A percentile compares a stretch with the other conserved stretches of the same genome.
Conservation (phyloP, 2,329 filamentous ascomycete species). For the Colletotrichum eremochloae region DNA sequence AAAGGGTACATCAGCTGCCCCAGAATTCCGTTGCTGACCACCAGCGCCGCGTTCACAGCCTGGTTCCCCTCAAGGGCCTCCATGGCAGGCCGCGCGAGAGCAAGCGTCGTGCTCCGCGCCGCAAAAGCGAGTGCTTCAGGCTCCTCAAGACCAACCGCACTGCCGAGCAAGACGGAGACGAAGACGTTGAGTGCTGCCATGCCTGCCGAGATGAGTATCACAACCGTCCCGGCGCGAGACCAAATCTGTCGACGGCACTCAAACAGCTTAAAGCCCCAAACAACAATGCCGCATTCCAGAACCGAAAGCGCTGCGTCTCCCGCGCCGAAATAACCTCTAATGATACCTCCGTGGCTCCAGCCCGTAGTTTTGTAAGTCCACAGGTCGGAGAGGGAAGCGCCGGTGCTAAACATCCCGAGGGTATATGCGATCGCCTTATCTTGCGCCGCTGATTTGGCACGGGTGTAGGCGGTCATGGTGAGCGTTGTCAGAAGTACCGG, state of each 20-base stretch:
- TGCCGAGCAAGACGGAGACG: slow-evolving; percentile 55
- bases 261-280: slow-evolving; percentile 67
- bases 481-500: slow-evolving; percentile 63
- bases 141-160: slow-evolving; percentile 52
- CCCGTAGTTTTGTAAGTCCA: slow-evolving; percentile 48
- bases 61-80: slow-evolving; percentile 59
- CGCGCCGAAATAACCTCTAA: slow-evolving; percentile 55
- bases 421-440: slow-evolving; percentile 49
- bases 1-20: slow-evolving; percentile 57
- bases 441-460: slow-evolving; percentile 53
- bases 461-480: slow-evolving; percentile 58
- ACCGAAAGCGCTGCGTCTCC: slow-evolving; percentile 63
- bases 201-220: slow-evolving; percentile 52
- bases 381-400: slow-evolving; percentile 52
- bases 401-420: slow-evolving; percentile 51
- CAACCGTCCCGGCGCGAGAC: slow-evolving; percentile 57
- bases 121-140: slow-evolving; percentile 60
- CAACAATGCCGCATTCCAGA: slow-evolving; percentile 64
- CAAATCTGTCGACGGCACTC: slow-evolving; percentile 62
- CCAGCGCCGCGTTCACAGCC: slow-evolving; percentile 63
- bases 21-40: slow-evolving; percentile 65
- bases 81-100: slow-evolving; percentile 63
- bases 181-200: slow-evolving; percentile 59
- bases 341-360: slow-evolving; percentile 26
- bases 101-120: slow-evolving; percentile 64